Percentiles rank a stretch among this genome's conserved stretches.
Evolutionary conservation across 768 basidiomycete genomes (phyloP).

Genomic region (Phanerochaete sordida): DNA sequence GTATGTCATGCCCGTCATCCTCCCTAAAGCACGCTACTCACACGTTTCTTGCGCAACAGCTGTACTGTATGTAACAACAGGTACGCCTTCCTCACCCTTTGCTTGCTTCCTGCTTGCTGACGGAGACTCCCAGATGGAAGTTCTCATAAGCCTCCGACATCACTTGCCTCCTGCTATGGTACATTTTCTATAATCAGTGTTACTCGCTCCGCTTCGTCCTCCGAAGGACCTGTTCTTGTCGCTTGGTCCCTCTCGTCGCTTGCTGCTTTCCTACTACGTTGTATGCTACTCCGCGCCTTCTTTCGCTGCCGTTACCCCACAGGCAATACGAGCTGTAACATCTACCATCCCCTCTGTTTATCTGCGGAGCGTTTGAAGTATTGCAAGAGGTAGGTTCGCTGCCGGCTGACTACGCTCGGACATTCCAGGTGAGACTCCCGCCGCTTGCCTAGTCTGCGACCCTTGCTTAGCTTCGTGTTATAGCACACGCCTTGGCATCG

Average conservation of each 20-base stretch:
- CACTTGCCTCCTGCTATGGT: not conserved
- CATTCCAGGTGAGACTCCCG: no score
- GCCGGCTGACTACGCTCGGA: no score
- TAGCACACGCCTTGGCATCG: no score
- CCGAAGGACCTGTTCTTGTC: not conserved
- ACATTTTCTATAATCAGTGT: not conserved
- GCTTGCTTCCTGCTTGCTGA: not conserved
- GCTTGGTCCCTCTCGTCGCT: not conserved
- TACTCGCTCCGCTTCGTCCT: not conserved
- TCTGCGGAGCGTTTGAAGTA: no score
- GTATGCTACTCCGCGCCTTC: not conserved
- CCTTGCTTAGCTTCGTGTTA: no score
- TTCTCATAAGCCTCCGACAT: conserved; percentile 45
- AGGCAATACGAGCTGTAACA: not conserved
- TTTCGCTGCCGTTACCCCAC: not conserved
- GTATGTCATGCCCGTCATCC: conserved; percentile 35
- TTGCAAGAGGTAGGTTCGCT: no score
- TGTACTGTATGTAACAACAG: conserved; percentile 68
- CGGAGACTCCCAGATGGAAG: conserved; percentile 46
- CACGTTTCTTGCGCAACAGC: conserved; percentile 27
- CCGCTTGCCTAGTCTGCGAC: no score
- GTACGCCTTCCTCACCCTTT: conserved; percentile 22
- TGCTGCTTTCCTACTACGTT: not conserved
- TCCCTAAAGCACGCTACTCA: not conserved
- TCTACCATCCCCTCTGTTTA: no score